Evolutionary conservation across 2,329 filamentous ascomycete genomes (phyloP).

Genomic region (Onygenales sp.): DNA sequence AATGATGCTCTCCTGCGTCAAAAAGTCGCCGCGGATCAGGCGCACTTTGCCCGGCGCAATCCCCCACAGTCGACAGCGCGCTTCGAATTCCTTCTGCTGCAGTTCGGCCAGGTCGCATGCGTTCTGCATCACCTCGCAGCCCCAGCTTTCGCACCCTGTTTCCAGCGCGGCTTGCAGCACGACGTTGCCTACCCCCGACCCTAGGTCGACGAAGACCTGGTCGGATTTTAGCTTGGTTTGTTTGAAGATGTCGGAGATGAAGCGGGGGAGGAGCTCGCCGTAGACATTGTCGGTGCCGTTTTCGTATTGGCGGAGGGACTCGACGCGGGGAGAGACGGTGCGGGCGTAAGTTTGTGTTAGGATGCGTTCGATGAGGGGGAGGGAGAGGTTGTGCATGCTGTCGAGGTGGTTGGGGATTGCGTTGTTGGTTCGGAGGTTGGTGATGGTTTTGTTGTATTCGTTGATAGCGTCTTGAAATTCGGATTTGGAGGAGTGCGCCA

Average conservation of each 20-base stretch:
- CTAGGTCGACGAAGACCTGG: constrained; percentile 87
- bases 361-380: constrained; percentile 68
- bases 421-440: constrained; percentile 57
- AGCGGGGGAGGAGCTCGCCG: constrained; percentile 78
- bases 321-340: constrained; percentile 81
- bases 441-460: constrained; percentile 67
- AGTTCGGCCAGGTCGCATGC: constrained; percentile 71
- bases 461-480: constrained; percentile 65
- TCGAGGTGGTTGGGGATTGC: constrained; percentile 64
- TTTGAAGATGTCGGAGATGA: constrained; percentile 73
- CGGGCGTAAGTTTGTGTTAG: constrained; percentile 83
- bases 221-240: constrained; percentile 68
- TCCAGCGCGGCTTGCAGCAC: constrained; percentile 89
- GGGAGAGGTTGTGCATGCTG: constrained; percentile 56
- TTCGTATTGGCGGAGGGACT: constrained; percentile 73
- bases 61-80: constrained; percentile 85
- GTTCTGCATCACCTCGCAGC: constrained; percentile 92
- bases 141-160: constrained; percentile 88
- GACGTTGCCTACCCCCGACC: constrained; percentile 93
- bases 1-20: constrained; percentile 60
- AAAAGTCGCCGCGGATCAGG: constrained; percentile 76
- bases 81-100: constrained; percentile 72
- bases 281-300: constrained; percentile 91
- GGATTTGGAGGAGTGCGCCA: constrained; percentile 55
- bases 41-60: constrained; percentile 68